Base-by-base conservation (phyloP, 768 basidiomycete species). In the Candolleomyces eurysporus region DNA sequence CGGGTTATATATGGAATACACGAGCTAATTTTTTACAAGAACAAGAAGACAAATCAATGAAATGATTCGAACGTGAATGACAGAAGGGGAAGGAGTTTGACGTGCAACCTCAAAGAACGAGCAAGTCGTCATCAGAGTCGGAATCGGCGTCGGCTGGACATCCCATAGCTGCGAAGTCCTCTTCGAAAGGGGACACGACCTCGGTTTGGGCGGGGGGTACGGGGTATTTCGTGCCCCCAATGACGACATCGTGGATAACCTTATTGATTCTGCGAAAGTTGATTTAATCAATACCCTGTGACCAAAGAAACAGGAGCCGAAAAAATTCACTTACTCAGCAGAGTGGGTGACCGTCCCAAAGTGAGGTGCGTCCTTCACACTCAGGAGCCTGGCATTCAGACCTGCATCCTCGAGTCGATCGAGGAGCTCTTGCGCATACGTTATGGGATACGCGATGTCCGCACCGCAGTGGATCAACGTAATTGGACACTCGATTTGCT, bases 331-430 rank as follows among this genome's bases (percentile, higher is more conserved):
- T 58, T 48, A 78, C 75, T 68, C 61, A 17, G 69, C 65, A 13
- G 71, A 61, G 59, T 78, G 69, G 13, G 75, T 77, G 9, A 74
- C 69, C 48, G 66, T 66, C 2, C 77, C 77, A 52, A 76, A 77
- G 62, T 78, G 77, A 2, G 76, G 72, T 9, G 77, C 77, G 7
- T 68, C 68, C 7, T 67, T 60, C 5, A 77, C 64, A 0, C 60
- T 56, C 0, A 66, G 42, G 0, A 78, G 32, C 3, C 66, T 65
- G 19, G 69, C 75, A 13, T 71, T 56, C 4, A 77, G 58, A 0
- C 68, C 72, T 1, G 73, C 75, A 22, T 67, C 61, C 17, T 59
- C 45, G n/a, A 77, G 58, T 2, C 60, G 46, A 11, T 54, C 48
- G 5, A 58, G 60, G 3, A 74, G 65, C 7, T 70, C 68, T 46